Evolutionary conservation across 768 basidiomycete genomes (phyloP).

Genomic region (Pisolithus orientalis): DNA sequence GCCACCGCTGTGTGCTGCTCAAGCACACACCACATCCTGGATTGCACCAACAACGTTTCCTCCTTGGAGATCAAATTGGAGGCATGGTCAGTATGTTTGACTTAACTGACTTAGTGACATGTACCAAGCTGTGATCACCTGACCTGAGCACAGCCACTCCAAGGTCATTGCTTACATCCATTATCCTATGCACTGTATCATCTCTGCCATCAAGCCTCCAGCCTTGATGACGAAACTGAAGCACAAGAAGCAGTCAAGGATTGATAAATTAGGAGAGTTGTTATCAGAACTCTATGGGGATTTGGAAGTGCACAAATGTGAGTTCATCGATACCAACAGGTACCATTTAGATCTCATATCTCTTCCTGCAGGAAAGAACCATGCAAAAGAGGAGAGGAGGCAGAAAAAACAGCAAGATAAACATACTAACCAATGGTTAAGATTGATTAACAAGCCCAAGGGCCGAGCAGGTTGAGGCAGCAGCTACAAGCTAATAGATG

Average conservation of each 20-base stretch:
- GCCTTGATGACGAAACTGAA: too few relatives aligned
- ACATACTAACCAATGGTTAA: background rate
- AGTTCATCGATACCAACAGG: background rate
- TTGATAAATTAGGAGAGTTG: background rate
- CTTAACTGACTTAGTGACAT: background rate
- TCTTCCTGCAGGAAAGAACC: background rate
- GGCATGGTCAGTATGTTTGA: background rate
- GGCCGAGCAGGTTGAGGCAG: background rate
- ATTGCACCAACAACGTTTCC: too few relatives aligned
- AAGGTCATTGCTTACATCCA: too few relatives aligned
- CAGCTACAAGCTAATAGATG: background rate
- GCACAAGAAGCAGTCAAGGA: too few relatives aligned
- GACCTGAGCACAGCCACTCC: background rate
- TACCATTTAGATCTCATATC: background rate
- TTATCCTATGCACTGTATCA: too few relatives aligned
- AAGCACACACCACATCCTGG: too few relatives aligned
- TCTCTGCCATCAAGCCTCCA: too few relatives aligned
- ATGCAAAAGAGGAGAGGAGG: background rate
- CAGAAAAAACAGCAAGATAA: background rate
- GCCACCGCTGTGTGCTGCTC: too few relatives aligned
- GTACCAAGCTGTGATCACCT: background rate
- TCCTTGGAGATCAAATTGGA: too few relatives aligned
- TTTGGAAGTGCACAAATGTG: background rate
- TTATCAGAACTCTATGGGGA: background rate
- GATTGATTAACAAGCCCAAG: background rate